Evolutionary conservation across 768 basidiomycete genomes (phyloP).

Genomic region (Mycena maculata): DNA sequence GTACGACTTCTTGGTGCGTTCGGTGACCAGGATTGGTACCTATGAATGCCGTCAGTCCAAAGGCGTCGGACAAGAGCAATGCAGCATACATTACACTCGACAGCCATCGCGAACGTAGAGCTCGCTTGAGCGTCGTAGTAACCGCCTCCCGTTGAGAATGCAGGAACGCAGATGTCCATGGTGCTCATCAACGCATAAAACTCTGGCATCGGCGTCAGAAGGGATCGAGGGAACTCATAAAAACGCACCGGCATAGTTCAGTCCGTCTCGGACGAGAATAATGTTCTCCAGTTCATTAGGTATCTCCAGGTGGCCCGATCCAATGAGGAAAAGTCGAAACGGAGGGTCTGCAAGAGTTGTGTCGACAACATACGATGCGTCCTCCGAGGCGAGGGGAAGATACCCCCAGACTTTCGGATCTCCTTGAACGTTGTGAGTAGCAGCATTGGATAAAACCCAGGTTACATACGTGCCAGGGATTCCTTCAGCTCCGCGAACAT

Average conservation of each 20-base stretch:
- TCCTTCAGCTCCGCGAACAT: constrained; percentile 48
- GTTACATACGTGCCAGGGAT: constrained; percentile 45
- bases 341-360: constrained; percentile 42
- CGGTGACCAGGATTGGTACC: constrained; percentile 56
- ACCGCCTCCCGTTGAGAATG: constrained; percentile 47
- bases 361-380: constrained; percentile 37
- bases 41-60: constrained; percentile 18
- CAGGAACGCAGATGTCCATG: constrained; percentile 56
- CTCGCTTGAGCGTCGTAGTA: constrained; percentile 54
- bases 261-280: constrained; percentile 47
- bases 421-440: constrained; percentile 36
- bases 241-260: constrained; percentile 46
- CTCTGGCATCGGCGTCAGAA: constrained; percentile 29
- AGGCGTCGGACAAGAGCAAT: not conserved
- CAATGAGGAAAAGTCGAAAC: constrained; percentile 48
- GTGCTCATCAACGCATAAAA: constrained; percentile 51
- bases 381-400: constrained; percentile 39
- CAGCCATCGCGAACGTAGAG: constrained; percentile 54
- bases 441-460: not conserved
- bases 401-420: constrained; percentile 53
- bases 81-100: constrained; percentile 50
- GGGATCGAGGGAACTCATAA: not conserved
- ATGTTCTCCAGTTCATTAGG: constrained; percentile 52
- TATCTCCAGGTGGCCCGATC: constrained; percentile 47
- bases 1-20: constrained; percentile 52